A percentile compares a stretch with the other conserved stretches of the same genome.
Evolutionary conservation across 2,329 filamentous ascomycete species (phyloP).

Genomic region (Ceratocystis diversiconidia): DNA sequence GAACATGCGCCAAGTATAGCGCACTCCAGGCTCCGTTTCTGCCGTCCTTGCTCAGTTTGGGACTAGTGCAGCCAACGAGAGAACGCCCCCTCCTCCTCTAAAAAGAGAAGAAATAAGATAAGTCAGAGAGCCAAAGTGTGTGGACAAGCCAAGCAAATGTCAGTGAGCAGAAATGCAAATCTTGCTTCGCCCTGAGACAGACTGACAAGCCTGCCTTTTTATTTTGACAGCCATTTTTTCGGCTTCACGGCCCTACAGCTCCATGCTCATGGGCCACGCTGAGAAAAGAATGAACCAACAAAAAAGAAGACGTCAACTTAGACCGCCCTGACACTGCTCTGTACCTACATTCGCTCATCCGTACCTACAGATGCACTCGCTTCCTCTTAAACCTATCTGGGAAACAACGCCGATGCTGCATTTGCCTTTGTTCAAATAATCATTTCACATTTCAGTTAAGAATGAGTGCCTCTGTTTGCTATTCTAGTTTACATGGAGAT

Average conservation of each 20-base stretch:
- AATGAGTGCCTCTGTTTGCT: not conserved
- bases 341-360: not conserved
- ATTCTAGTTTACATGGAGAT: not conserved
- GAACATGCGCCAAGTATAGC: not conserved
- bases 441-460: not conserved
- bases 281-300: not conserved
- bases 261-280: no score
- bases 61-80: no score
- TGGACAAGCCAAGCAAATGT: no score
- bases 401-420: slow-evolving; percentile 10
- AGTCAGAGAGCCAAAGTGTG: no score
- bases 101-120: no score
- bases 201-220: not conserved
- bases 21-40: no score
- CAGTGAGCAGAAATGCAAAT: not conserved
- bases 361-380: not conserved
- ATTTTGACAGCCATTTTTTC: not conserved
- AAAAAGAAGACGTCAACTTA: not conserved
- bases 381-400: slow-evolving; percentile 14
- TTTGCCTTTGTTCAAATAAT: not conserved
- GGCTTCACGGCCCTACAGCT: slow-evolving; percentile 1
- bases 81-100: no score
- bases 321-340: not conserved
- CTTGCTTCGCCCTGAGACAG: not conserved
- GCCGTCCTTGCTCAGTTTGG: no score